Evolutionary conservation across 1,284 basidiomycete genomes (phyloP), one percentile per base, ranked within the genome.

Genomic region (Fomitopsis schrenkii): DNA sequence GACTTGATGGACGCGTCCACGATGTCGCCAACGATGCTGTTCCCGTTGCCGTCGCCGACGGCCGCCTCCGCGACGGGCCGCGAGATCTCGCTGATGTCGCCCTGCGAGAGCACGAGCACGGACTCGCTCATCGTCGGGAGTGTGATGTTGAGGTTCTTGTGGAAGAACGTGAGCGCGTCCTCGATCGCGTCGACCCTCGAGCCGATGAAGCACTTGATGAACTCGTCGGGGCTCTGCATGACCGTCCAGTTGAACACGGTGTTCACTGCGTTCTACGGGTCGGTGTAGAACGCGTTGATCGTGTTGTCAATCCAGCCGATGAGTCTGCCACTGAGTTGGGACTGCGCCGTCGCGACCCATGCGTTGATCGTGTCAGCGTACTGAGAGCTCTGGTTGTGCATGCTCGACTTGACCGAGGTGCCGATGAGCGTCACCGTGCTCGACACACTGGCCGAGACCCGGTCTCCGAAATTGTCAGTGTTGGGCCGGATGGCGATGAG

Each of bases 221-320:
- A 97, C 59, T 91, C 93, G 68, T 91, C 89, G 0, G 94, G 92
- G 10, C 80, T 74, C 69, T 91, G 88, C 38, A 97, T 83, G 63
- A 95, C 83, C 1, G 94, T 96, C 15, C 86, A 87, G 55, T 90
- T 88, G 74, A 97, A 95, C 1, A 94, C 83, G 3, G 79, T 79
- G 57, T 81, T 79, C 33, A 97, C 87, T 0, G 84, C 79, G 62
- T 82, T 78, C 75, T 93, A 87, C 44, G 93, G 76, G 61, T 93
- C 91, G 57, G 76, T 76, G 73, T 94, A 94, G 73, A 94, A 91
- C 52, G 76, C 77, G 71, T 84, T 86, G 67, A 94, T 78, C 5
- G 93, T 91, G 64, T 77, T 78, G 70, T 97, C 94, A 56, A 98
- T 88, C 96, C 95, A 98, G 17, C 93, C 91, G 64, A 98, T 97